A percentile compares a stretch with the other conserved stretches of the same genome.
These are phyloP conservation scores for Penicillium turbatum DNA, from an alignment of 495 filamentous ascomycete species.

Conservation along the genomic window DNA sequence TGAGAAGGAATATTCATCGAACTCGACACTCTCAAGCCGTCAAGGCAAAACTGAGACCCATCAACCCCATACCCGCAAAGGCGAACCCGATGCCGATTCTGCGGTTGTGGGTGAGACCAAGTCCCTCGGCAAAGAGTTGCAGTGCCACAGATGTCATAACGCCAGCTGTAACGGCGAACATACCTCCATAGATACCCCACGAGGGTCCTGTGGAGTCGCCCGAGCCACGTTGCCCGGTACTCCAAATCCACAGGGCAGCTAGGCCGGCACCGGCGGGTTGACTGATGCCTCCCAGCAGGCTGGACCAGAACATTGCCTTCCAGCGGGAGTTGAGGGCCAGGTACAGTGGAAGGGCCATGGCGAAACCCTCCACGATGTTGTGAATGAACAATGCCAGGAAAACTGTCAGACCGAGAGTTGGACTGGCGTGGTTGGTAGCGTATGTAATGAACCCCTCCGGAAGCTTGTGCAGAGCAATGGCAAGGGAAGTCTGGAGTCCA, in stretches of 20 bases:
- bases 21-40: conserved; percentile 45
- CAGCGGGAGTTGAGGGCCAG: conserved; percentile 72
- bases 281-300: conserved; percentile 75
- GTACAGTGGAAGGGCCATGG: conserved; percentile 86
- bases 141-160: conserved; percentile 93
- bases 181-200: conserved; percentile 73
- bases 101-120: conserved; percentile 74
- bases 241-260: conserved; percentile 77
- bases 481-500: conserved; percentile 86
- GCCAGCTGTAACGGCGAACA: conserved; percentile 87
- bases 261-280: conserved; percentile 84
- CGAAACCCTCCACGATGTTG: conserved; percentile 96
- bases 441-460: conserved; percentile 99
- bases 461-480: conserved; percentile 93
- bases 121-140: conserved; percentile 81
- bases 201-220: conserved; percentile 47
- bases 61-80: conserved; percentile 82
- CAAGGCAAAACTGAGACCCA: conserved; percentile 84
- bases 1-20: not conserved
- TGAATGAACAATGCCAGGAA: conserved; percentile 96
- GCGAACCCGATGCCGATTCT: conserved; percentile 78
- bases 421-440: conserved; percentile 94
- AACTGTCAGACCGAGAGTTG: conserved; percentile 77
- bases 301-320: conserved; percentile 80
- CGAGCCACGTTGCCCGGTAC: conserved; percentile 47